Evolutionary conservation across 1,284 basidiomycete genomes (phyloP), one percentile per base, ranked within the genome.

Genomic region (Pseudozyma hubeiensis): DNA sequence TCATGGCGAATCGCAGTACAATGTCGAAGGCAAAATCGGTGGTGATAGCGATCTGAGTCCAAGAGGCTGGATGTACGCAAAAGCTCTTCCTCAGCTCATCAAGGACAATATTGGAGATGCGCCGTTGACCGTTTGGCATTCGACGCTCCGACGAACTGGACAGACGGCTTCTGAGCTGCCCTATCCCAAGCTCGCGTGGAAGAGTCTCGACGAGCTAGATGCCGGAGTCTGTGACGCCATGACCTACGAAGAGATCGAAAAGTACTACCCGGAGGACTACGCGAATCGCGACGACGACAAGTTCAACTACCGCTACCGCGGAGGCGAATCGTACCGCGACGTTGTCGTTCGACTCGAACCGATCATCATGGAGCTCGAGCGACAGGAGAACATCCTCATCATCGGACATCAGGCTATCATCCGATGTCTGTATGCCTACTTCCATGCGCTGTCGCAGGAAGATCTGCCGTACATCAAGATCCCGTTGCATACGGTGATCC

Each of bases 251-350:
- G 96, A 99, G 87, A 98, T 99, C 62, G 96, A 95, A 58, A 62
- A 61, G 47, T 83, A 95, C 92, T 99, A 98, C 83, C 97, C 97
- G 0, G 97, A 99, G 75, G 97, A 99, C 85, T 98, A 96, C 84
- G 95, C 94, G n/a, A 94, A 93, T 81, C 90, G 97, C 30, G 97
- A 99, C 82, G 94, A 99, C 52, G 97, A 99, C 87, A 99, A 99
- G 86, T 99, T 97, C 86, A 99, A 99, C 86, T 99, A 99, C 85
- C 90, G 97, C 29, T 98, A 98, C 86, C 77, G 86, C 85, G 91
- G 90, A 17, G 96, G 97, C 55, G 97, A 97, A 85, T 95, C 93
- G 5, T 97, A 97, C 84, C 90, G 94, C 29, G 94, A 97, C 83
- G 85, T 86, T 7, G 94, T 98, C n/a, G 90, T 94, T 7, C 90